Percentiles rank a stretch among this genome's conserved stretches.
These are phyloP conservation scores for Lactarius indigo DNA, from an alignment of 768 basidiomycete genomes.

Conservation along the genomic window DNA sequence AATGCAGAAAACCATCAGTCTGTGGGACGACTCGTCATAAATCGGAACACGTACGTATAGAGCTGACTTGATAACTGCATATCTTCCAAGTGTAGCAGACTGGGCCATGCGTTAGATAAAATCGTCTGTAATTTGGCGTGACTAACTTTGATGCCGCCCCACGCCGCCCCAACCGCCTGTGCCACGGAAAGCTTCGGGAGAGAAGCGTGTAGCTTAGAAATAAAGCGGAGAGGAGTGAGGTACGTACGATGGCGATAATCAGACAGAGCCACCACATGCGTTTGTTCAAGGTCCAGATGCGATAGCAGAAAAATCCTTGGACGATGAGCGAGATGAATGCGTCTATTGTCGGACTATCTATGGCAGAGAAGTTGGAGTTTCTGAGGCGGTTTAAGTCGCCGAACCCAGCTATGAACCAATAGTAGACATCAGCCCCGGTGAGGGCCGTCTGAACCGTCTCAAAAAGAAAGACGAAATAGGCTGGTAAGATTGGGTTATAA, in stretches of 20 bases:
- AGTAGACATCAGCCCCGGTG: constrained; percentile 13
- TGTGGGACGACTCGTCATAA: too few species aligned
- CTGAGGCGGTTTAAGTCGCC: background rate
- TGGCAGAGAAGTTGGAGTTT: background rate
- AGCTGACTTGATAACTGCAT: background rate
- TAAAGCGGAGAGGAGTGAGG: background rate
- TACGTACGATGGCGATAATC: constrained; percentile 5
- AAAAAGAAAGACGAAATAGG: constrained; percentile 8
- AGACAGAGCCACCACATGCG: constrained; percentile 10
- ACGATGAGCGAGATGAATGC: constrained; percentile 11
- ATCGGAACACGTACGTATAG: background rate
- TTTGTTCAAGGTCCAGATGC: constrained; percentile 16
- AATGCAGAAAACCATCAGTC: background rate
- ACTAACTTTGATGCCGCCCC: constrained; percentile 4
- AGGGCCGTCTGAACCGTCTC: constrained; percentile 15
- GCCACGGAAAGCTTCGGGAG: background rate
- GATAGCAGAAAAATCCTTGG: constrained; percentile 17
- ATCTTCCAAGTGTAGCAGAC: constrained; percentile 6
- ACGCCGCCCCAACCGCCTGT: constrained; percentile 1
- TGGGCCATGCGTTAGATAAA: background rate
- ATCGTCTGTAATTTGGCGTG: background rate
- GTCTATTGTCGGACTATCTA: constrained; percentile 10
- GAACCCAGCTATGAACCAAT: constrained; percentile 20
- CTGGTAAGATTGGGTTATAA: background rate
- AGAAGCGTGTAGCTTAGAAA: background rate